Conservation (phyloP, 805 yeast genomes). For the Teunomyces atbi region DNA sequence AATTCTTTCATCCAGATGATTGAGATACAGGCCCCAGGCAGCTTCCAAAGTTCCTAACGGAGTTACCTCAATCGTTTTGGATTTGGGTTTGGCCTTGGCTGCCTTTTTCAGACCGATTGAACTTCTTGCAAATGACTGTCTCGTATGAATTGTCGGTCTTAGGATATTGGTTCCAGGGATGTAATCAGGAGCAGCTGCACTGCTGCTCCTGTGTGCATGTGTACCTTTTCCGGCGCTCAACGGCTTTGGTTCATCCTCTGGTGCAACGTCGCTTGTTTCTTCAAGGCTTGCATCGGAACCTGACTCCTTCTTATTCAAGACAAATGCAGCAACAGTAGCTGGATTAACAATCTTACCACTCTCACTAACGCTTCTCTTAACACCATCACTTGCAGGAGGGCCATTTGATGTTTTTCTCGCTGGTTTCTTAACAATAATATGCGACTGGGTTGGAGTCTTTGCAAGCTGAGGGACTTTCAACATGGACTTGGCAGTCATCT, state of each 20-base stretch:
- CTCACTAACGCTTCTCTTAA: constrained; percentile 5
- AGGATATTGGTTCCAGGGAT: constrained; percentile 61
- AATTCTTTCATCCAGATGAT: constrained; percentile 58
- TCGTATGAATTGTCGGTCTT: constrained; percentile 47
- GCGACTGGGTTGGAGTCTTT: constrained; percentile 16
- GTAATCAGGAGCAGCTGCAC: constrained; percentile 33
- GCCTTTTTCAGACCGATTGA: constrained; percentile 14
- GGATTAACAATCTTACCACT: constrained; percentile 14
- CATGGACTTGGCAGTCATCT: constrained; percentile 76
- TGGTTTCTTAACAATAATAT: constrained; percentile 9
- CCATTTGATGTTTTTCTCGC: constrained; percentile 7
- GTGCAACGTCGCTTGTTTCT: constrained; percentile 2
- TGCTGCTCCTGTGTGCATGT: background rate
- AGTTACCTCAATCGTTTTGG: constrained; percentile 36
- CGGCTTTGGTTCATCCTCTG: constrained; percentile 11
- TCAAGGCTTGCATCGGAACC: constrained; percentile 6
- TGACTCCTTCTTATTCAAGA: constrained; percentile 26
- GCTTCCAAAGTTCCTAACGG: constrained; percentile 54
- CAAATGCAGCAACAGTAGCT: constrained; percentile 43
- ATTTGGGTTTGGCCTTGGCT: constrained; percentile 18
- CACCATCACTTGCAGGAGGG: background rate
- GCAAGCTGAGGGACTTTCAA: constrained; percentile 56
- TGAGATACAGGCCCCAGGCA: constrained; percentile 56
- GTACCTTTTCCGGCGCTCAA: constrained; percentile 23
- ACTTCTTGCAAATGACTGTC: constrained; percentile 22